These are phyloP conservation scores for Rubia yunnanensis DNA, from an alignment of 257 asterid genomes.

Conservation along the genomic window DNA sequence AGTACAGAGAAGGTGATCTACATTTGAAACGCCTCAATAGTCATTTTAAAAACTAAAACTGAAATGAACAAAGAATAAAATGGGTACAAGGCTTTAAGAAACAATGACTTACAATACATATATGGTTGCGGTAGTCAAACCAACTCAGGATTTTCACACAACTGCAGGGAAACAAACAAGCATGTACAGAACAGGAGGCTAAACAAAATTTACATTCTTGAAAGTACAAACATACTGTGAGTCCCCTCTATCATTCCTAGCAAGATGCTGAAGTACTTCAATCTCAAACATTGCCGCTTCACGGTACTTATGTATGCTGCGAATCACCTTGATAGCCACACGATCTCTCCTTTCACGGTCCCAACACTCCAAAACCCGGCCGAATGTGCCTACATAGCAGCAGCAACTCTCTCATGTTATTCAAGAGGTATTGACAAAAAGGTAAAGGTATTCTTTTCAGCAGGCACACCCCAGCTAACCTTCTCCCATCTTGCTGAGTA, in stretches of 20 bases:
- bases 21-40: slow-evolving; percentile 9
- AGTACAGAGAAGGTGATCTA: not conserved
- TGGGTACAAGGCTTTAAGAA: slow-evolving; percentile 1
- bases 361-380: slow-evolving; percentile 92
- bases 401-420: slow-evolving; percentile 66
- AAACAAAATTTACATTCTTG: slow-evolving; percentile 6
- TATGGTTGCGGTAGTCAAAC: slow-evolving; percentile 85
- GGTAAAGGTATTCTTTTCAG: slow-evolving; percentile 48
- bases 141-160: slow-evolving; percentile 72
- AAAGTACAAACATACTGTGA: slow-evolving; percentile 43
- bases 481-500: slow-evolving; percentile 87
- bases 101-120: slow-evolving; percentile 62
- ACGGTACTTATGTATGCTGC: slow-evolving; percentile 70
- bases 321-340: slow-evolving; percentile 73
- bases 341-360: slow-evolving; percentile 54
- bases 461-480: slow-evolving; percentile 73
- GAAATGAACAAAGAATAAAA: slow-evolving; percentile 5
- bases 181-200: slow-evolving; percentile 3
- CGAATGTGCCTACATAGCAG: slow-evolving; percentile 92
- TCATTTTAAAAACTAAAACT: not conserved
- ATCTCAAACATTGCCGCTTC: slow-evolving; percentile 78
- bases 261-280: slow-evolving; percentile 58
- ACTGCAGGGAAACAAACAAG: slow-evolving; percentile 28
- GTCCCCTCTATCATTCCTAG: slow-evolving; percentile 40
- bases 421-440: slow-evolving; percentile 55